These are phyloP conservation scores for Leccinellum luteum DNA, from an alignment of 768 basidiomycete species.

Conservation along the genomic window DNA sequence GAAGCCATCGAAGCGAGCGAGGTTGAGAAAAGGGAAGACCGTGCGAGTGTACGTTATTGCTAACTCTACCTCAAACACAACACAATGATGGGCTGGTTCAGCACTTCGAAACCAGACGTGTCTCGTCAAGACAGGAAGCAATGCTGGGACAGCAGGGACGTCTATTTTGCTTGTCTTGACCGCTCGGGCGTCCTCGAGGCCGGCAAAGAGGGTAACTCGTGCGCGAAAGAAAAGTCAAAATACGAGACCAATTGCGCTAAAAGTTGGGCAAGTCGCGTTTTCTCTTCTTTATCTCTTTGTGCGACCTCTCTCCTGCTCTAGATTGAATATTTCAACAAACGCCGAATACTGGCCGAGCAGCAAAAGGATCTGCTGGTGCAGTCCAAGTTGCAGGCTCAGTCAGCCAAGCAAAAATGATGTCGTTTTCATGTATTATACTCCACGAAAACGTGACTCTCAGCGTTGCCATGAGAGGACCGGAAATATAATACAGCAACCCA, in stretches of 20 bases:
- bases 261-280: slow-evolving; percentile 71
- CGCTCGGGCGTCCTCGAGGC: slow-evolving; percentile 62
- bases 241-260: slow-evolving; percentile 80
- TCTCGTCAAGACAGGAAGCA: slow-evolving; percentile 63
- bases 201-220: slow-evolving; percentile 66
- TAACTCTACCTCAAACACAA: background rate
- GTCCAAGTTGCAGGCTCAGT: slow-evolving; percentile 36
- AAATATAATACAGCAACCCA: background rate
- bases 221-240: slow-evolving; percentile 48
- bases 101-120: slow-evolving; percentile 36
- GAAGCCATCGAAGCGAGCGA: slow-evolving; percentile 22
- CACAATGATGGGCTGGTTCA: slow-evolving; percentile 39
- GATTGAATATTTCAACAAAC: slow-evolving; percentile 95
- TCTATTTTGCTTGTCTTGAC: slow-evolving; percentile 85
- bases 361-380: slow-evolving; percentile 69
- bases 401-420: slow-evolving; percentile 24
- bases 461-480: slow-evolving; percentile 2
- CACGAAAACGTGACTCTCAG: background rate
- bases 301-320: slow-evolving; percentile 31
- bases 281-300: background rate
- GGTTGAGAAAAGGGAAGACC: slow-evolving; percentile 1
- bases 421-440: background rate
- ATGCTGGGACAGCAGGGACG: slow-evolving; percentile 86
- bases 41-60: slow-evolving; percentile 7
- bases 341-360: slow-evolving; percentile 75